Evolutionary conservation across 2,329 filamentous ascomycete species (phyloP).

Genomic region (Cladosporium velox): DNA sequence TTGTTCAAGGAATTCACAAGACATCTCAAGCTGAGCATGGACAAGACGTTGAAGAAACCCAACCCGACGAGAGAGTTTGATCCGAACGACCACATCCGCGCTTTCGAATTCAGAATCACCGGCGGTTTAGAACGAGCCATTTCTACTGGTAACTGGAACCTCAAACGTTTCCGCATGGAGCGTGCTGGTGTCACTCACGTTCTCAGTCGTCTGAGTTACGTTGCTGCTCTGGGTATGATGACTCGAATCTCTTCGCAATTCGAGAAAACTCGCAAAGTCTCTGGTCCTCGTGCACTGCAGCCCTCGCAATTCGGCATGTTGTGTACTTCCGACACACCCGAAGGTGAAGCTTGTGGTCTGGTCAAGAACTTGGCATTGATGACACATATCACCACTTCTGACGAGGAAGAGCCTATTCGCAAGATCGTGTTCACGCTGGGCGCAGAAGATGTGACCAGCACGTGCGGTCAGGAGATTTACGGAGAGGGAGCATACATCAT

Average conservation of each 20-base stretch:
- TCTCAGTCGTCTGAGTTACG: constrained; percentile 91
- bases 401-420: constrained; percentile 86
- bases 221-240: constrained; percentile 98
- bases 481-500: constrained; percentile 81
- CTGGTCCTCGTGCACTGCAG: constrained; percentile 90
- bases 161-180: constrained; percentile 99
- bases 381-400: constrained; percentile 98
- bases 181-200: constrained; percentile 95
- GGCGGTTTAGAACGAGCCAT: constrained; percentile 94
- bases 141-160: constrained; percentile 94
- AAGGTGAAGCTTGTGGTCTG: constrained; percentile 96
- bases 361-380: constrained; percentile 98
- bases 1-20: constrained; percentile 93
- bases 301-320: constrained; percentile 98
- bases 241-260: constrained; percentile 98
- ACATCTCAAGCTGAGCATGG: constrained; percentile 88
- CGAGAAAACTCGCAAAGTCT: constrained; percentile 96
- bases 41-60: constrained; percentile 93
- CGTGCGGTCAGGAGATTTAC: constrained; percentile 86
- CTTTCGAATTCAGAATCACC: constrained; percentile 84
- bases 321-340: constrained; percentile 93
- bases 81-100: constrained; percentile 78
- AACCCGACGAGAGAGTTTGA: constrained; percentile 87
- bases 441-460: constrained; percentile 75
- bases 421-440: constrained; percentile 85